A percentile compares a stretch with the other conserved stretches of the same genome.
Conservation (phyloP, 2,329 filamentous ascomycete species). For the Alternaria sp. region DNA sequence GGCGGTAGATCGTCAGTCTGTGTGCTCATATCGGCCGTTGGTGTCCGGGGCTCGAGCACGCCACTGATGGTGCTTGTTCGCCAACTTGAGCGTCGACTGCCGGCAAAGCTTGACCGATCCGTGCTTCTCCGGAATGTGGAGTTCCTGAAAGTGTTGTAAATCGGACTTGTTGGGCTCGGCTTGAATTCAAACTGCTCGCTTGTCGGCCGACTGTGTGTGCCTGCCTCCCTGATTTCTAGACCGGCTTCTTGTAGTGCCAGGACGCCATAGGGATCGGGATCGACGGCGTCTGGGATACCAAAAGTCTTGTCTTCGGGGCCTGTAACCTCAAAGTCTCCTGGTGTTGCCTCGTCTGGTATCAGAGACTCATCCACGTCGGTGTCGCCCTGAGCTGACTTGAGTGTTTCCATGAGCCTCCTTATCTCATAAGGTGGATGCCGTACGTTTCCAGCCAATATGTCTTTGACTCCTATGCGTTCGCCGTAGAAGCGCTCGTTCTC, state of each 20-base stretch:
- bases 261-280: conserved; percentile 92
- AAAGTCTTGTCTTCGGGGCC: conserved; percentile 65
- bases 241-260: conserved; percentile 90
- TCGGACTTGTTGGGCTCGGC: conserved; percentile 77
- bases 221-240: conserved; percentile 89
- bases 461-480: conserved; percentile 66
- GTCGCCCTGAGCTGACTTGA: conserved; percentile 88
- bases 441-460: conserved; percentile 71
- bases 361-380: conserved; percentile 74
- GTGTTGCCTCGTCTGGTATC: conserved; percentile 75
- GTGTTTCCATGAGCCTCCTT: conserved; percentile 76
- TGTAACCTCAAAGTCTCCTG: conserved; percentile 74
- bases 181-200: conserved; percentile 86
- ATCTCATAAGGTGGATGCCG: conserved; percentile 65
- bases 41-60: conserved; percentile 66
- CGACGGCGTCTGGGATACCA: conserved; percentile 79
- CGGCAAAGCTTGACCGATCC: conserved; percentile 69
- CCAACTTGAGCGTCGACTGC: conserved; percentile 73
- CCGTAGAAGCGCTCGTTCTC: conserved; percentile 90
- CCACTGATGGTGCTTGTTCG: conserved; percentile 73
- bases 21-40: conserved; percentile 57
- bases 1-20: conserved; percentile 31
- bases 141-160: conserved; percentile 67
- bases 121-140: conserved; percentile 72
- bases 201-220: conserved; percentile 74